Evolutionary conservation across 1,284 basidiomycete genomes (phyloP).

Genomic region (Blastosporella zonata): DNA sequence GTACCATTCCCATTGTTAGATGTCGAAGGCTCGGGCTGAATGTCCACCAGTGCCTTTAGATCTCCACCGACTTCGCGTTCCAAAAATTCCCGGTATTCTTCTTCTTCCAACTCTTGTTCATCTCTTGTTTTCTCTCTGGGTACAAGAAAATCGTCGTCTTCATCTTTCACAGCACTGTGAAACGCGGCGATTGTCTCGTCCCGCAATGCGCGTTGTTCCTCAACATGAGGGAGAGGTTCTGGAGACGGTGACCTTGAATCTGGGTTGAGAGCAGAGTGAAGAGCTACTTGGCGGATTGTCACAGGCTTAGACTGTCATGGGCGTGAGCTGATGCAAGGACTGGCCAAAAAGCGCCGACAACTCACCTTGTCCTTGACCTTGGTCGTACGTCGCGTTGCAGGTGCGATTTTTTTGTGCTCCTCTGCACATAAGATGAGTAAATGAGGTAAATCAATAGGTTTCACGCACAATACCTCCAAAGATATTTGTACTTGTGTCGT

Average conservation of each 20-base stretch:
- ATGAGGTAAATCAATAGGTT: neutral
- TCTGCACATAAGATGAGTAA: conserved; percentile 38
- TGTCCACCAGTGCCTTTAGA: conserved; percentile 56
- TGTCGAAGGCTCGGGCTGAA: conserved; percentile 24
- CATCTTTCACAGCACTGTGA: conserved; percentile 48
- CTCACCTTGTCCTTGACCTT: conserved; percentile 53
- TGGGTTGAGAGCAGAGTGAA: conserved; percentile 51
- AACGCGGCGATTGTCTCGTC: conserved; percentile 86
- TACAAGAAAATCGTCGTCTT: conserved; percentile 64
- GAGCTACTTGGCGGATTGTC: conserved; percentile 57
- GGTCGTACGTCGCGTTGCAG: conserved; percentile 17
- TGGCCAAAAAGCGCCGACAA: neutral
- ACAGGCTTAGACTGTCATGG: conserved; percentile 55
- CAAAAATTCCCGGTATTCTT: conserved; percentile 80
- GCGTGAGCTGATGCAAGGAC: conserved; percentile 10
- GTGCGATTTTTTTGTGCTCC: conserved; percentile 54
- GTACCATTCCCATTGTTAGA: conserved; percentile 29
- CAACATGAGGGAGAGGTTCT: conserved; percentile 64
- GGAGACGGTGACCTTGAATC: conserved; percentile 54
- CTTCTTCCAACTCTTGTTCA: conserved; percentile 70
- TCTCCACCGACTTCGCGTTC: conserved; percentile 82
- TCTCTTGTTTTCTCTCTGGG: conserved; percentile 76
- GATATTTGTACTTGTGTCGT: conserved; percentile 67
- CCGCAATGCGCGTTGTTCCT: conserved; percentile 77
- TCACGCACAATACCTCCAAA: conserved; percentile 61